Conservation (phyloP, 352 stramenopile genomes). For the Chrysophaeum taylorii region DNA sequence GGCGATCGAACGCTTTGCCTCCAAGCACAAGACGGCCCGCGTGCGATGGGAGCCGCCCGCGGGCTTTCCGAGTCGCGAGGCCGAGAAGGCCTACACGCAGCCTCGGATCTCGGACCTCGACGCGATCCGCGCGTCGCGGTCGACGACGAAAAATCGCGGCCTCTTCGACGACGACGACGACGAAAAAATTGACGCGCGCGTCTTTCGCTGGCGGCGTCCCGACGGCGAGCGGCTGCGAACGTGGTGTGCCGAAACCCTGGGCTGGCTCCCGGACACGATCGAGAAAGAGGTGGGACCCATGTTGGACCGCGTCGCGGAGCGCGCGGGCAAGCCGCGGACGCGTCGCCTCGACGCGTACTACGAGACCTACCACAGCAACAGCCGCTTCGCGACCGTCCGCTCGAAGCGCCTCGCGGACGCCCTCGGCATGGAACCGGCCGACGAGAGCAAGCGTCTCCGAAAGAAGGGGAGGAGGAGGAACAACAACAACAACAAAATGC, state of each 20-base stretch:
- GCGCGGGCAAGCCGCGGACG: slow-evolving; percentile 54
- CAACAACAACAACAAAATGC: no score
- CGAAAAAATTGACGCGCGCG: not conserved
- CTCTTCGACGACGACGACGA: slow-evolving; percentile 19
- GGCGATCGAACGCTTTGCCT: slow-evolving; percentile 66
- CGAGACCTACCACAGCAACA: slow-evolving; percentile 85
- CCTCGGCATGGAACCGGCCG: no score
- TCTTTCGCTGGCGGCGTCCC: slow-evolving; percentile 79
- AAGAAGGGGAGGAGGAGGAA: no score
- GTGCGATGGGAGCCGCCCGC: slow-evolving; percentile 77
- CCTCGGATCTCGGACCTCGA: slow-evolving; percentile 58
- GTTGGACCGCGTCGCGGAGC: slow-evolving; percentile 37
- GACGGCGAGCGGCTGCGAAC: slow-evolving; percentile 65
- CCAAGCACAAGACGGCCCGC: slow-evolving; percentile 72
- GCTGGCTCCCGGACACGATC: slow-evolving; percentile 79
- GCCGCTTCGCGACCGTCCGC: slow-evolving; percentile 76
- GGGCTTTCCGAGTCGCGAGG: slow-evolving; percentile 79
- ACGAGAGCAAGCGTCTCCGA: no score
- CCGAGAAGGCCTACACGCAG: slow-evolving; percentile 81
- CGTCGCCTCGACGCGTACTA: slow-evolving; percentile 89
- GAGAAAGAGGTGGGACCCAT: slow-evolving; percentile 76
- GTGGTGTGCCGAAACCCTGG: slow-evolving; percentile 75
- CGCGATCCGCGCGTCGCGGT: slow-evolving; percentile 1
- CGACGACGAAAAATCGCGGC: not conserved
- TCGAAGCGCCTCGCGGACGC: slow-evolving; percentile 70